Base-by-base conservation (phyloP, 257 asterid genomes). In the Plantago elongata region DNA sequence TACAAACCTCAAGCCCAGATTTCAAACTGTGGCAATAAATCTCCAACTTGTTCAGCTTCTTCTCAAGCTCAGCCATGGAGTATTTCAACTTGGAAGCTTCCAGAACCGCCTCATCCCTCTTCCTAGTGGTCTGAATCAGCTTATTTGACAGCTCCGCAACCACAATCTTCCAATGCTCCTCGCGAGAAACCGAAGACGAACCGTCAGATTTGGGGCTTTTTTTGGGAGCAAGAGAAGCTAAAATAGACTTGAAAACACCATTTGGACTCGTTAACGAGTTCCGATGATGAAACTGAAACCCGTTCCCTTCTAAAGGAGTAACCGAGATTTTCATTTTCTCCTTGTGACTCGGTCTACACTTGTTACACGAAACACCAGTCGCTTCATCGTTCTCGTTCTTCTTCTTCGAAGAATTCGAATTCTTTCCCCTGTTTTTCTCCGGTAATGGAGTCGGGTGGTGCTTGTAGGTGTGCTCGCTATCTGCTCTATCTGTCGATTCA, bases 31-130 rank as follows among this genome's bases (percentile, higher is more conserved):
- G 95, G 72, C 99, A 93, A 60, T 93, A 87, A 69, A 89, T 77
- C 78, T 89, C 99, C 34, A 93, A 75, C 54, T 89, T 85, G 72
- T 85, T 93, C 3, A 93, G 87, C 83, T 93, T 93, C 65, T 78
- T 89, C 75, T 93, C 99, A 30, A 93, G 93, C 83, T 93, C 97
- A 9, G 86, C 72, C 94, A 89, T 81, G 46, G 97, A 81, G 72
- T 76, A 62, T 16, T 89, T 93, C 75, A 93, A 62, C 64, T 79
- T 85, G 3, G 99, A 93, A 59, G 95, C 86, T 72, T 93, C 99
- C 0, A 80, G 81, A 69, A 93, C 45, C 15, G 99, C 97, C 60
- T 87, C 97, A 44, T 89, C 97, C 60, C 95, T 66, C 67, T 83
- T 84, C 5, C 86, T 69, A 0, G 92, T 73, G 4, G 97, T 95